Evolutionary conservation across 2,329 filamentous ascomycete genomes (phyloP), one percentile per base, ranked within the genome.

Genomic region (Fusarium hostae): DNA sequence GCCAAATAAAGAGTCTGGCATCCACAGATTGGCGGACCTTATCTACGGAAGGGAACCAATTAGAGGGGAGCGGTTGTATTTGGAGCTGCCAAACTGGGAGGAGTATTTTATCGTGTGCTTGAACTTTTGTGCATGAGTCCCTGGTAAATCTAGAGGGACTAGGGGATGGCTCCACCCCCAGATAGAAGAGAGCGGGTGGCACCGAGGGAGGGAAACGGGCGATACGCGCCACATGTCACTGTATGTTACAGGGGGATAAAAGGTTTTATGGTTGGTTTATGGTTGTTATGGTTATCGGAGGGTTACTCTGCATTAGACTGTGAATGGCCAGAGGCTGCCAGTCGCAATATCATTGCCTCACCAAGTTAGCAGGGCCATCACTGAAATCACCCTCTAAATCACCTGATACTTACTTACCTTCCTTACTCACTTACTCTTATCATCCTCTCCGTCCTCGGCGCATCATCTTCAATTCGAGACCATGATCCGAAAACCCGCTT

Each of bases 171-270:
- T 71, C 68, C 68, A 72, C 68, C 68, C 68, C 68, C 68, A 63
- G 66, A 68, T 63, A 56, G 55, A 52, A 28, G 35, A n/a, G n/a
- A 67, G 60, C 68, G 68, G 68, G 68, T 71, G 68, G 68, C 68
- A 72, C 68, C 58, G 68, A 71, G 32, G 48, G 28, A 32, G 45
- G 61, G 34, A 48, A 59, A 64, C 43, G 66, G 51, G 54, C 13
- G 63, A 68, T 66, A 51, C 44, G 30, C 65, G 39, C 65, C 51
- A 52, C 59, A 52, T 43, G 28, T 52, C 52, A 15, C 26, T 15
- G 35, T 20, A n/a, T 12, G 41, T 11, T 45, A 48, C 18, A 57
- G 37, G 26, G 26, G 52, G 58, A 44, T 63, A 35, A 41, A 50
- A 35, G 41, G 7, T 45, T 65, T 63, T 65, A 65, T 64, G 48